Conservation (phyloP, 371 early-diverging fungal species). For the Circinella umbellata region DNA sequence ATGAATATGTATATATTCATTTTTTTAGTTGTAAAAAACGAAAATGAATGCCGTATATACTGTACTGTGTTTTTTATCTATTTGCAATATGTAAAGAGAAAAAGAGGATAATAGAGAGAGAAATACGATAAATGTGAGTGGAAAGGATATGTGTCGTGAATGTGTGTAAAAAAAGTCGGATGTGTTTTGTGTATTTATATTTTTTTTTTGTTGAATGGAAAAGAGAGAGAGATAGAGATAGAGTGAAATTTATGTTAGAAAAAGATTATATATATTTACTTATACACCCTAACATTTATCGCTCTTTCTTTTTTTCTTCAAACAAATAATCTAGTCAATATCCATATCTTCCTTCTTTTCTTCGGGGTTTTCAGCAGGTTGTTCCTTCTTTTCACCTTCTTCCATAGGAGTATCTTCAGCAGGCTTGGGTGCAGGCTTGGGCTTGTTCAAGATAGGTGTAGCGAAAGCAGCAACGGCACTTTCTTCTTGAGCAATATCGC, state of each 20-base stretch:
- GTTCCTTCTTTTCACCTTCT: constrained; percentile 40
- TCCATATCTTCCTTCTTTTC: constrained; percentile 69
- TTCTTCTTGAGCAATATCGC: constrained; percentile 79
- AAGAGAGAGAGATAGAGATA: no score
- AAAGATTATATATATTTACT: no score
- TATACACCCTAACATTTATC: no score
- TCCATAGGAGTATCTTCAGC: constrained; percentile 50
- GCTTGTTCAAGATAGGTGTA: constrained; percentile 86
- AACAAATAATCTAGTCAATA: constrained; percentile 51
- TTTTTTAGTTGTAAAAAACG: not conserved
- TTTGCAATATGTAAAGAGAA: constrained; percentile 8
- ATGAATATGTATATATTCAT: not conserved
- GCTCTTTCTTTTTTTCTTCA: no score
- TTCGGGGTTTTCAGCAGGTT: constrained; percentile 26
- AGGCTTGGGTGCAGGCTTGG: constrained; percentile 82
- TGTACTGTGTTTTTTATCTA: constrained; percentile 5
- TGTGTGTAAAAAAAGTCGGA: no score
- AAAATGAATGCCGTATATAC: not conserved
- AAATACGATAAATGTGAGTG: not conserved
- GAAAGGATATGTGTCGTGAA: no score
- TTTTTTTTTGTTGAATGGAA: no score
- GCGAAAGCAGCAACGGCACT: constrained; percentile 66
- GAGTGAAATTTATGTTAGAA: no score
- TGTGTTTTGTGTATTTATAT: no score
- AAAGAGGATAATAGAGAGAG: not conserved